Evolutionary conservation across 2,329 filamentous ascomycete species (phyloP).

Genomic region (Neospermospora avenae): DNA sequence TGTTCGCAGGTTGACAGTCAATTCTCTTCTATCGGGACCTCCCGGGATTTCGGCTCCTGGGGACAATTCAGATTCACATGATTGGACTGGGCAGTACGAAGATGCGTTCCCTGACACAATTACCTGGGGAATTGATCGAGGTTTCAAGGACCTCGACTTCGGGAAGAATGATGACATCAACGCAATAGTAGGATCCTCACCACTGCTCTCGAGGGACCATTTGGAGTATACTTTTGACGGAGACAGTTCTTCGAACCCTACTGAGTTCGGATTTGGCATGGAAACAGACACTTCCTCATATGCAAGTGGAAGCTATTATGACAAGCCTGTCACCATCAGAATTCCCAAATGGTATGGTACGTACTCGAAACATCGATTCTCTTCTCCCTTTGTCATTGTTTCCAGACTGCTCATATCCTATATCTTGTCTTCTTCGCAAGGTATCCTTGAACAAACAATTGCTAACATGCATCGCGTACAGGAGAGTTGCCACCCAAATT

Average conservation of each 20-base stretch:
- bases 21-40: conserved; percentile 57
- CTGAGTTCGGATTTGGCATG: conserved; percentile 47
- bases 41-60: conserved; percentile 33
- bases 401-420: too few species aligned
- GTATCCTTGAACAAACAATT: too few species aligned
- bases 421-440: too few species aligned
- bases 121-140: conserved; percentile 69
- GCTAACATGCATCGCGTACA: too few species aligned
- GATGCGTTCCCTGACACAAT: conserved; percentile 38
- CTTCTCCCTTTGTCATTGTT: too few species aligned
- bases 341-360: conserved; percentile 44
- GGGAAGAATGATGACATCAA: conserved; percentile 67
- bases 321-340: conserved; percentile 60
- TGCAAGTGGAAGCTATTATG: conserved; percentile 65
- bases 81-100: conserved; percentile 20
- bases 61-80: conserved; percentile 19
- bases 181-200: conserved; percentile 54
- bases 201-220: conserved; percentile 31
- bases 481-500: conserved; percentile 50
- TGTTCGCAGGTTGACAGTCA: conserved; percentile 58
- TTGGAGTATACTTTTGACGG: conserved; percentile 33
- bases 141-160: conserved; percentile 65
- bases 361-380: too few species aligned
- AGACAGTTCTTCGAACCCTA: conserved; percentile 36
- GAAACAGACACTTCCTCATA: conserved; percentile 50